Evolutionary conservation across 2,329 filamentous ascomycete species (phyloP).

Genomic region (Aureobasidium subglaciale): DNA sequence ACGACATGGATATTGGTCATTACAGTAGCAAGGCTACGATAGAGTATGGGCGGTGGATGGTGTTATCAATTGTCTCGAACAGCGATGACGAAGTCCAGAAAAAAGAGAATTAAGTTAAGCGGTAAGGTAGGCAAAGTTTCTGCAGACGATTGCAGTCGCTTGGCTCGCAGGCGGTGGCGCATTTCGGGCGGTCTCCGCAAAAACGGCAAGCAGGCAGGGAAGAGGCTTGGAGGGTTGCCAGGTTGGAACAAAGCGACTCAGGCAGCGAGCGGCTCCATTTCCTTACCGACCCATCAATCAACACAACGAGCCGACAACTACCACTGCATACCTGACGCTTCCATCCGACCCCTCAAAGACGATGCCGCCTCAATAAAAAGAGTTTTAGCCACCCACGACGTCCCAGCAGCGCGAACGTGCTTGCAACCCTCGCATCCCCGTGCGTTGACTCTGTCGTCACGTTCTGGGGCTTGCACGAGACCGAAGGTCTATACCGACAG

Average conservation of each 20-base stretch:
- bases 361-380: not conserved
- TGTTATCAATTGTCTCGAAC: not conserved
- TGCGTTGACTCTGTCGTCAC: slow-evolving; percentile 13
- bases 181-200: not conserved
- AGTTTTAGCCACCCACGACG: not conserved
- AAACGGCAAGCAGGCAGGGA: not conserved
- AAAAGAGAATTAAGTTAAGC: not conserved
- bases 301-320: not conserved
- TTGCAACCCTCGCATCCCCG: slow-evolving; percentile 9
- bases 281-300: slow-evolving; percentile 5
- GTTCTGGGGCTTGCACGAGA: slow-evolving; percentile 11
- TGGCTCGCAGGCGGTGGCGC: slow-evolving; percentile 7
- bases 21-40: not conserved
- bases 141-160: not conserved
- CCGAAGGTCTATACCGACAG: not conserved
- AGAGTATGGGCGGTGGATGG: not conserved
- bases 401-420: not conserved
- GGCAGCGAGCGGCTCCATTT: slow-evolving; percentile 2
- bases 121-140: not conserved
- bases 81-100: not conserved
- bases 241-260: slow-evolving; percentile 7
- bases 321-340: not conserved
- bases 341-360: not conserved
- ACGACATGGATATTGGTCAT: not conserved
- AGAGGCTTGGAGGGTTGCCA: too few species aligned